Evolutionary conservation across 306 rosid genomes (phyloP), one percentile per base, ranked within the genome.

Genomic region (Rosa lucieae): DNA sequence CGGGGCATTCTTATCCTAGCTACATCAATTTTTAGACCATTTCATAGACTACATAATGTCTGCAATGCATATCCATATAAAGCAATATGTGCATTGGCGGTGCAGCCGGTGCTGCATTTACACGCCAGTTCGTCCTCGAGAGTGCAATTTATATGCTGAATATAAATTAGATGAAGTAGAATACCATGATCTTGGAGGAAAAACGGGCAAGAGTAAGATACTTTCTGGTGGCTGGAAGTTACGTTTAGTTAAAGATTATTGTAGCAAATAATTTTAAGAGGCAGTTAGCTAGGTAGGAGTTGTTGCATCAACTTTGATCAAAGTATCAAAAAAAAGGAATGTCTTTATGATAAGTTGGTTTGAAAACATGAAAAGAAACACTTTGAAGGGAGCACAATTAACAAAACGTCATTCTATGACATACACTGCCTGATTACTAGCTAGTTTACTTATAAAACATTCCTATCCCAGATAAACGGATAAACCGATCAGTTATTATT

Each of bases 291-390:
- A 29, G 32, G 96, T 92, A 82, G 81, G 79, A 85, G 85, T 92
- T 39, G 97, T 84, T 94, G 94, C 80, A 92, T 86, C 97, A 84
- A 91, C 87, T 77, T 80, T 80, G 83, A 79, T 81, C 67, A 49
- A 72, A 20, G 71, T 8, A 72, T 79, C 71, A 13, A 79, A 56
- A 78, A 42, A 21, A 67, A 21, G 58, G 83, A 82, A 78, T 77
- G 70, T 84, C 75, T 73, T 55, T 43, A 46, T 21, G 65, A n/a
- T 13, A 18, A 72, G 82, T 85, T 87, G 94, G 94, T 91, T 77
- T 61, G 92, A 88, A 88, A 86, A 82, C 71, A 71, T 32, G 23
- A 72, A 80, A 78, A 79, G 44, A 48, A 48, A 73, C 62, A 68
- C 76, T 32, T 67, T 51, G 59, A 48, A 74, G 10, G 74, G 84